Conservation (phyloP, 306 rosid genomes). For the Fragaria nilgerrensis region DNA sequence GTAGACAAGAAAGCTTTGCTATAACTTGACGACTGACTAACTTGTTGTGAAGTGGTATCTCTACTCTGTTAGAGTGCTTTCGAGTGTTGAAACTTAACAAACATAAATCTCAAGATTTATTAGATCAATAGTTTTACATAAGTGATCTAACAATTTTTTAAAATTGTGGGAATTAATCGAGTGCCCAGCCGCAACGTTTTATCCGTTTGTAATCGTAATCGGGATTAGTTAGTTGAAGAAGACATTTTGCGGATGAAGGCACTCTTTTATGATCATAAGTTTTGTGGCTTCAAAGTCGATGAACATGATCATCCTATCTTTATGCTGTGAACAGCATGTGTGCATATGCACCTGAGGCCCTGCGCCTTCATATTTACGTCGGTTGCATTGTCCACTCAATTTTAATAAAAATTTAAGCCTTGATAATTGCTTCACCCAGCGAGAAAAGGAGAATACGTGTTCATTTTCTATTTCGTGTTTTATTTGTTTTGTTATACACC, state of each 20-base stretch:
- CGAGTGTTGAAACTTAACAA: no score
- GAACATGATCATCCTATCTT: background rate
- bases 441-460: background rate
- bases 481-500: background rate
- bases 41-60: no score
- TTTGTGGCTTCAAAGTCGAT: background rate
- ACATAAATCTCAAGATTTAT: no score
- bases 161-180: no score
- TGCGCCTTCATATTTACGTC: background rate
- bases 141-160: no score
- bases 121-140: no score
- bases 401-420: background rate
- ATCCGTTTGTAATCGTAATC: no score
- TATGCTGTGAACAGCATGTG: background rate
- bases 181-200: no score
- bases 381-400: background rate
- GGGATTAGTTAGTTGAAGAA: background rate
- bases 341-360: background rate
- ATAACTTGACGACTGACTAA: no score
- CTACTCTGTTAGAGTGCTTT: fast-evolving
- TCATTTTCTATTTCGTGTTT: background rate
- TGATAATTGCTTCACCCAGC: background rate
- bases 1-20: no score
- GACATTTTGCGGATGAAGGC: background rate
- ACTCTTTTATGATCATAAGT: background rate